Evolutionary conservation across 306 rosid genomes (phyloP), one percentile per base, ranked within the genome.

Genomic region (Luffa aegyptiaca): DNA sequence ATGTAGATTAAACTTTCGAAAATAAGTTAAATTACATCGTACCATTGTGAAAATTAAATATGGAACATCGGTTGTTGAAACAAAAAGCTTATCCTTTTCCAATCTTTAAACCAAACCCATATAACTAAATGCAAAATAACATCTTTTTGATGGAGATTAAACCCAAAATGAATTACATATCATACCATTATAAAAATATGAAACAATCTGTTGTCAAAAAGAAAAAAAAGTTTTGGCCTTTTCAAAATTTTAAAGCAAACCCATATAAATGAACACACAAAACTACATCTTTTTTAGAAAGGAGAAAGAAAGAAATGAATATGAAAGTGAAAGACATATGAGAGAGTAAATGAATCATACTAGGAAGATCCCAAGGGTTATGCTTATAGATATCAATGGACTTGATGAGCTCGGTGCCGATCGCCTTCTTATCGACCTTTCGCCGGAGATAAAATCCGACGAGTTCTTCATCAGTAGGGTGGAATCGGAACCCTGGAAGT

Each of bases 401-500:
- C 80, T 92, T 90, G 92, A 94, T 94, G 87, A 91, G 93, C 17
- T 92, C 90, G 3, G 90, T 56, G 75, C 80, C 48, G 76, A 84
- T 82, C 4, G 90, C 86, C 85, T 88, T 94, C 45, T 86, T 89
- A 44, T 87, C 86, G 41, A 94, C 91, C 86, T 92, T 94, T 80
- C 97, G 84, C 35, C 82, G 81, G 63, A 94, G 98, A 83, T 94
- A 94, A 76, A 94, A 94, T n/a, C 88, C 86, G 2, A 94, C 91
- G 14, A 94, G 98, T 31, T 94, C 98, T 82, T 94, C 93, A 59
- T 94, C 98, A 2, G 98, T 92, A 5, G 98, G 98, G 61, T 94
- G 97, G 72, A 94, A 94, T 0, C 98, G 84, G 80, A 92, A 94
- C 72, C 98, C 98, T 0, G 98, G 98, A 69, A 92, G 94, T 81